A percentile compares a stretch with the other conserved stretches of the same genome.
These are phyloP conservation scores for Exutisphaerella laricina DNA, from an alignment of 2,329 filamentous ascomycete species.

Conservation along the genomic window DNA sequence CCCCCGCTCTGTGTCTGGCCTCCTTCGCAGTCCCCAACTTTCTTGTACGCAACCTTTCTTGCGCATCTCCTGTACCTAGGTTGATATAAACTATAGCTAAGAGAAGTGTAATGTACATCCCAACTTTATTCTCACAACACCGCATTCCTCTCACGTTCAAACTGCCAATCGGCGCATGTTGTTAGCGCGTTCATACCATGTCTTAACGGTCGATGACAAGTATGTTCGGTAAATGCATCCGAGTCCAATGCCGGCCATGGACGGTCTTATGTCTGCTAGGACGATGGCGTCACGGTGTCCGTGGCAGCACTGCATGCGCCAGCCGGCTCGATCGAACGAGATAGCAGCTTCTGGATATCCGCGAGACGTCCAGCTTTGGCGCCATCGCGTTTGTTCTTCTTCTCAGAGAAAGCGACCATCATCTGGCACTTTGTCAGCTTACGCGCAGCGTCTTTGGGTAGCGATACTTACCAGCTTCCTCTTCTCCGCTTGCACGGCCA, in stretches of 20 bases:
- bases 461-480: slow-evolving; percentile 50
- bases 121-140: not conserved
- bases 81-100: not conserved
- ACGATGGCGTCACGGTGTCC: no score
- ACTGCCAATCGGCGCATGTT: not conserved
- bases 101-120: not conserved
- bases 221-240: slow-evolving; percentile 1
- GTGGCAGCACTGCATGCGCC: no score
- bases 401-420: slow-evolving; percentile 73
- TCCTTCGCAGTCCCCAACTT: slow-evolving; percentile 3
- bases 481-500: slow-evolving; percentile 74
- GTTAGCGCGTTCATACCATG: not conserved
- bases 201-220: not conserved
- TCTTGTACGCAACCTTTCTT: not conserved
- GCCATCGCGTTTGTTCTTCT: slow-evolving; percentile 47
- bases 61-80: not conserved
- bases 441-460: not conserved
- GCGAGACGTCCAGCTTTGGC: slow-evolving; percentile 47
- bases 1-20: no score
- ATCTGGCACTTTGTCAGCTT: slow-evolving; percentile 41
- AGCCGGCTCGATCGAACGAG: not conserved
- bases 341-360: slow-evolving; percentile 40
- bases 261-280: no score
- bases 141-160: not conserved
- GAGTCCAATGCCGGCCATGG: not conserved